These are phyloP conservation scores for Ormosia semicastrata DNA, from an alignment of 306 rosid genomes.

Conservation along the genomic window DNA sequence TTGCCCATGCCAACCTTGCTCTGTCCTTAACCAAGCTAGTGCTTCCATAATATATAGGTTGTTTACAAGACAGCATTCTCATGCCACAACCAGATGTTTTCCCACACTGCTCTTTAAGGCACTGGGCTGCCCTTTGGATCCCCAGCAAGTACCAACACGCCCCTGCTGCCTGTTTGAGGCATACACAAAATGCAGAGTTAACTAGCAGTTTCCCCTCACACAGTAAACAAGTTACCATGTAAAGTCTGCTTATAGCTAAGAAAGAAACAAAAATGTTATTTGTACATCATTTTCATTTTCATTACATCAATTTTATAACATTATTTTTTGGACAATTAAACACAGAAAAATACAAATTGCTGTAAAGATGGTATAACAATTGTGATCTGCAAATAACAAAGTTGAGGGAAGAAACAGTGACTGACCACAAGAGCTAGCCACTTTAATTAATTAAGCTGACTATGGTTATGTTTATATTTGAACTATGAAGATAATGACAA, in stretches of 20 bases:
- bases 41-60: slow-evolving; percentile 60
- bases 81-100: slow-evolving; percentile 49
- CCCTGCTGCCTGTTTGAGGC: slow-evolving; percentile 72
- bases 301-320: too few species aligned
- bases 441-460: too few species aligned
- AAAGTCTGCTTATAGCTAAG: background rate
- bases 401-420: too few species aligned
- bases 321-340: too few species aligned
- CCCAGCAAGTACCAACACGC: slow-evolving; percentile 94
- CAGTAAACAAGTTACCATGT: background rate
- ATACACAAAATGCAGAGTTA: background rate
- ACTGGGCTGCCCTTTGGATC: slow-evolving; percentile 70
- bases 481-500: too few species aligned
- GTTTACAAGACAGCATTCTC: slow-evolving; percentile 58
- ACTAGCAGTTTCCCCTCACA: background rate
- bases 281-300: too few species aligned
- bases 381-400: too few species aligned
- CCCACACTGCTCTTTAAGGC: slow-evolving; percentile 63
- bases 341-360: too few species aligned
- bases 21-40: slow-evolving; percentile 31
- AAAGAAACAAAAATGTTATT: too few species aligned
- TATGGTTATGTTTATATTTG: too few species aligned
- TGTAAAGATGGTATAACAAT: too few species aligned
- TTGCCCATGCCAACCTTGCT: slow-evolving; percentile 63
- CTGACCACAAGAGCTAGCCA: too few species aligned